Evolutionary conservation across 2,329 filamentous ascomycete species (phyloP), one percentile per base, ranked within the genome.

Genomic region (Helotiales sp.): DNA sequence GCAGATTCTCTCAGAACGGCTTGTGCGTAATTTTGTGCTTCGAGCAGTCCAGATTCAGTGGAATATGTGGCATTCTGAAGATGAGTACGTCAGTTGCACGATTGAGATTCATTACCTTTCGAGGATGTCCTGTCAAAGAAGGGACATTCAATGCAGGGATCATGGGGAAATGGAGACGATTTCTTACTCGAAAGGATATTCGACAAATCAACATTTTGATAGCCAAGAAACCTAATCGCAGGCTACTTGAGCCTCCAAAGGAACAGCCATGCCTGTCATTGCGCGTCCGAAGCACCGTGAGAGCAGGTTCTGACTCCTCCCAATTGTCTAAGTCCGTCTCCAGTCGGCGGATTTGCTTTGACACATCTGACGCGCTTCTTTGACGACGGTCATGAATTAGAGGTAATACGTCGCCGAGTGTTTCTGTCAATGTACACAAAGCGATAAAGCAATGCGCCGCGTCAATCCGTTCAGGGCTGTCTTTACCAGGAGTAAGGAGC

Each of bases 1-100:
- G 70, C 68, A 1, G 68, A 59, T 52, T 63, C 61, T 34, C 68
- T 63, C 22, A 63, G 61, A 52, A 62, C 61, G 12, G 65, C 52
- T 51, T 63, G 61, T 12, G 53, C 52, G 33, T 61, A 63, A 44
- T 59, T 27, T 27, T 50, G 48, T 13, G 55, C 48, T 51, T 63
- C 58, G n/a, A 51, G 27, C 1, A 40, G 46, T 40, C 44, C 50
- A 6, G 34, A 31, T 24, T 59, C 55, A 6, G 49, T 25, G 8
- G 52, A 49, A 36, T 62, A 60, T 2, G 47, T 59, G 9, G 52
- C 40, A 24, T 29, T 30, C 54, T 60, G 12, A 34, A 3, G 31
- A 34, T 4, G n/a, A 40, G 17, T 2, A 22, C 6, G 17, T 40
- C 24, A 40, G 36, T 17, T 40, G 8, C 7, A n/a, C n/a, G 13